A percentile compares a stretch with the other conserved stretches of the same genome.
phyloP scores from a whole-genome alignment of 2,329 filamentous ascomycete genomes.

The Ceratocystiopsis sp. region DNA sequence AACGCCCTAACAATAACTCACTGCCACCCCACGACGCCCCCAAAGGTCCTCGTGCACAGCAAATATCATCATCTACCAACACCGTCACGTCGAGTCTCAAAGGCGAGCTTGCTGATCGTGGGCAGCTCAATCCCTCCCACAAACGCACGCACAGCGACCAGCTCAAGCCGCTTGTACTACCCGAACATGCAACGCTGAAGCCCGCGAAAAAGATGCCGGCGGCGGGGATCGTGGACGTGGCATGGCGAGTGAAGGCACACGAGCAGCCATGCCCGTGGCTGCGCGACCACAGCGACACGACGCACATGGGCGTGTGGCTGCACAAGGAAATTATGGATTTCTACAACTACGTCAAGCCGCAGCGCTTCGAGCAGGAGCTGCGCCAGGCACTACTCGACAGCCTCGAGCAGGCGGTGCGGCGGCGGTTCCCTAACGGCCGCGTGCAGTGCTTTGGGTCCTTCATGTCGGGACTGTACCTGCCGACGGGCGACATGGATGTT shows the following conservation, averaged over 20 bases:
- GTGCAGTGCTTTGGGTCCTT: constrained; percentile 83
- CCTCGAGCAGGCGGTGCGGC: constrained; percentile 42
- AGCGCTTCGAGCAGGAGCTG: constrained; percentile 58
- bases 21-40: constrained; percentile 2
- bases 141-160: constrained; percentile 62
- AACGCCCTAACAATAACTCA: not conserved
- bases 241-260: constrained; percentile 30
- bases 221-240: constrained; percentile 30
- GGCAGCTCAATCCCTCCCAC: constrained; percentile 23
- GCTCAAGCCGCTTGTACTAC: constrained; percentile 32
- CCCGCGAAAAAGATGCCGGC: constrained; percentile 29
- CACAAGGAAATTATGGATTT: constrained; percentile 87
- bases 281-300: constrained; percentile 35
- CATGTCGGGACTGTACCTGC: constrained; percentile 57
- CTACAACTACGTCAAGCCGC: constrained; percentile 67
- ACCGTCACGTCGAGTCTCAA: not conserved
- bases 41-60: constrained; percentile 4
- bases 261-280: constrained; percentile 47
- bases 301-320: constrained; percentile 41
- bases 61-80: not conserved
- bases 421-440: constrained; percentile 40
- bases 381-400: constrained; percentile 57
- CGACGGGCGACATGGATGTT: constrained; percentile 81
- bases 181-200: constrained; percentile 34
- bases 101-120: not conserved